Percentiles rank a stretch among this genome's conserved stretches.
Conservation (phyloP, 257 asterid genomes). For the Avicennia marina region DNA sequence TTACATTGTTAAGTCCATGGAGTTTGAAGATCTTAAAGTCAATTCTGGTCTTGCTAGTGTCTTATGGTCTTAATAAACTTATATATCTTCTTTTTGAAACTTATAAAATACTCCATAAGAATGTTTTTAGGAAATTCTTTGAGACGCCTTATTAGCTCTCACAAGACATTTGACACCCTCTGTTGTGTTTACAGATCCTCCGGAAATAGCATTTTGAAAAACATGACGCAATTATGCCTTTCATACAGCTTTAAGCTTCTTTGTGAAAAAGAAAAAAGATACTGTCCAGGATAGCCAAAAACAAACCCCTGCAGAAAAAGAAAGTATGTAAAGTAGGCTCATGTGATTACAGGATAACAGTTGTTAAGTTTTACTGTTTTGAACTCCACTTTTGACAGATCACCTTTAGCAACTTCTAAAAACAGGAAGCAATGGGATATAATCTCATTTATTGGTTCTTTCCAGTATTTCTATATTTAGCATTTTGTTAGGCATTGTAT, state of each 20-base stretch:
- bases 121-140: neutral
- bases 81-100: no score
- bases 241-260: neutral
- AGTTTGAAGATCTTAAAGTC: neutral
- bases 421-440: slow-evolving; percentile 7
- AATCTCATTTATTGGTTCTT: slow-evolving; percentile 1
- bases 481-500: slow-evolving; percentile 4
- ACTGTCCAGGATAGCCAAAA: no score
- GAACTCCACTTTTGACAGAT: slow-evolving; percentile 2
- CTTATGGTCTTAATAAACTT: no score
- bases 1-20: neutral
- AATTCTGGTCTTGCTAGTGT: neutral
- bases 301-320: no score
- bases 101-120: slow-evolving; percentile 4
- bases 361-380: slow-evolving; percentile 3
- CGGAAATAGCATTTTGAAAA: neutral
- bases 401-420: slow-evolving; percentile 5
- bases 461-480: slow-evolving; percentile 10
- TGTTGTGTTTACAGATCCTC: no score
- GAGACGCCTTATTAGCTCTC: no score
- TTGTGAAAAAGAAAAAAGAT: no score
- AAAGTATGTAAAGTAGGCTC: no score
- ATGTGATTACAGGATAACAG: neutral
- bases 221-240: neutral
- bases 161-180: no score